A percentile compares a stretch with the other conserved stretches of the same genome.
Evolutionary conservation across 1,284 basidiomycete species (phyloP).

Genomic region (Boletellus dicymbophilus): DNA sequence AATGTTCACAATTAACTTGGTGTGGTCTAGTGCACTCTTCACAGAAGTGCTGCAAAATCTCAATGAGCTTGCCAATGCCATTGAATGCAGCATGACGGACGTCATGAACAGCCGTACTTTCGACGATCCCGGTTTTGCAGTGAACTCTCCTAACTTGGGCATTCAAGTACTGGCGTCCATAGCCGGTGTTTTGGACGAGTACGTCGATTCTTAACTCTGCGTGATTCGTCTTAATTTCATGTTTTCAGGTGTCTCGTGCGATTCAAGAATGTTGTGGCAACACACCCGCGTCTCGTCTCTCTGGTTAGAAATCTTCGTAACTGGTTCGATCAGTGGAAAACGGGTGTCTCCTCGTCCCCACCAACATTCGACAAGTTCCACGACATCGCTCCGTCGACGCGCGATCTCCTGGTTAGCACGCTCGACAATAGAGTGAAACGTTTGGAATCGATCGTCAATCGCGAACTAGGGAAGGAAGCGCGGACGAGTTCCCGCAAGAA

Average conservation of each 20-base stretch:
- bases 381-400: constrained; percentile 24
- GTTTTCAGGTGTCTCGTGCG: constrained; percentile 52
- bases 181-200: constrained; percentile 55
- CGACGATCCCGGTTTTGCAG: constrained; percentile 35
- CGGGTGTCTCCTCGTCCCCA: constrained; percentile 36
- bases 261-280: constrained; percentile 55
- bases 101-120: constrained; percentile 44
- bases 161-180: constrained; percentile 50
- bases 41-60: constrained; percentile 53
- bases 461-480: constrained; percentile 30
- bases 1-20: constrained; percentile 2
- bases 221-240: background rate
- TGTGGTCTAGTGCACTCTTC: constrained; percentile 49
- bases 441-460: constrained; percentile 45
- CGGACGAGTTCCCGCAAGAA: constrained; percentile 17
- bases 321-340: constrained; percentile 52
- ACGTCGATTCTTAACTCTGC: constrained; percentile 16
- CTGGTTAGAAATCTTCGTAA: constrained; percentile 43
- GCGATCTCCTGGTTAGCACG: constrained; percentile 39
- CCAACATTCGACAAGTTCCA: constrained; percentile 39
- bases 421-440: constrained; percentile 43
- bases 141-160: constrained; percentile 32
- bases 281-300: constrained; percentile 44
- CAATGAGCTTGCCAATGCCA: constrained; percentile 40
- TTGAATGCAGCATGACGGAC: constrained; percentile 44